Evolutionary conservation across 345 rosid species (phyloP), one percentile per base, ranked within the genome.

Genomic region (Abelmoschus esculentus): DNA sequence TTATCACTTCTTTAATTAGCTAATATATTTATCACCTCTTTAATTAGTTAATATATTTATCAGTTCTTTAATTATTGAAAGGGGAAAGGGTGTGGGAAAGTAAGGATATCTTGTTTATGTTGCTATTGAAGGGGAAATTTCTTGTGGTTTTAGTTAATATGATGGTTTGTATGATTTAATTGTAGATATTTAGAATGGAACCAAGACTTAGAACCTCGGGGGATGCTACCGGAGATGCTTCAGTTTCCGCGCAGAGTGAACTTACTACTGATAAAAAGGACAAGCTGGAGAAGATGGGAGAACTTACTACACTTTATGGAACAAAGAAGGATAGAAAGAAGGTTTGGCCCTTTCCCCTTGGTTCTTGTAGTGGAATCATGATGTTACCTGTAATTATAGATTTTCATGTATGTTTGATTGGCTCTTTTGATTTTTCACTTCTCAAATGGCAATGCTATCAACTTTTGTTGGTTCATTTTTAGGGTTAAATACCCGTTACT

Each of bases 111-210:
- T 0, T n/a, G 36, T 36, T 61, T 3, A 18, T 68, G 52, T 38
- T 56, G 34, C 32, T 49, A 38, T 50, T 42, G 53, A 59, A 32
- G 36, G 38, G 44, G 34, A 26, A 67, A 15, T 75, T 13, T 17
- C 13, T 29, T 36, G 4, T 44, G 34, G 53, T 31, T 72, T 55
- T 57, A 46, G 10, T 29, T 66, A 14, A 13, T 63, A 2, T 70
- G 0, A 9, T 19, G 44, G 14, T 6, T 59, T 62, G 40, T 7
- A 5, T 52, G 62, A 4, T 5, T 73, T 36, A 50, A n/a, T 58
- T 74, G 38, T 58, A 58, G 62, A 58, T 58, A 73, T 71, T 90
- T n/a, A 86, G 96, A 79, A 72, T 93, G 87, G 97, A 90, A 59
- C 88, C 93, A 4, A 80, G 73, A 62, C 66, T 86, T 74, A 77